Evolutionary conservation across 2,329 filamentous ascomycete genomes (phyloP), one percentile per base, ranked within the genome.

Genomic region (Bipolaris oryzae): DNA sequence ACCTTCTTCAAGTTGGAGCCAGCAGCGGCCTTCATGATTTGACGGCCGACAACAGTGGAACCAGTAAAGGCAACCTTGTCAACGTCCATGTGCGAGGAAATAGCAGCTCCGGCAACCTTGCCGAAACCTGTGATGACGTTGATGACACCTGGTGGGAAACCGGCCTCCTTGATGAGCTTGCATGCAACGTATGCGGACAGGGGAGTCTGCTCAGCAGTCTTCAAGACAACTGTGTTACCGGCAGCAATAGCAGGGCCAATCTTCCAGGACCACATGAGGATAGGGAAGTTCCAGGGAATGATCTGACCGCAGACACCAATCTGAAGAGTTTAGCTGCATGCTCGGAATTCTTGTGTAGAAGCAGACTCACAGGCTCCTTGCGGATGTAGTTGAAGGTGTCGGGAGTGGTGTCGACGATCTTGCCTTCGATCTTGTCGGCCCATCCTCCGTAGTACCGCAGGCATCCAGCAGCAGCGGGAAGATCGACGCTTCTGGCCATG

Each of bases 351-450:
- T 6, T 7, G 20, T 7, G 21, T 6, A 6, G 2, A 25, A 11
- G 5, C 47, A n/a, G 20, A 74, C 79, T 72, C 62, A 87, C 81
- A 9, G 92, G 90, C 83, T 96, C 91, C 66, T 87, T 85, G 71
- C 85, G 82, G 63, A 90, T 92, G 81, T 95, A 96, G 81, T 91
- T 89, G 81, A 96, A 92, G 77, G 88, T 91, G 64, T 90, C 88
- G 56, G 86, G 84, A 70, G 84, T 81, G 67, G 91, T 90, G 70
- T 96, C 90, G 64, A 95, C 87, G 54, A 92, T 91, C 83, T 93
- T 92, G 78, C 92, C 92, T 78, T 88, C 84, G 65, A 95, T 88
- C 87, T 96, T 96, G 83, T 96, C 92, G 70, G 92, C 90, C 88
- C 89, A 96, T 60, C 92, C 92, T 72, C 85, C 92, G 71, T 93